Conservation (phyloP, 1,284 basidiomycete species). For the Sutorius eximius region DNA sequence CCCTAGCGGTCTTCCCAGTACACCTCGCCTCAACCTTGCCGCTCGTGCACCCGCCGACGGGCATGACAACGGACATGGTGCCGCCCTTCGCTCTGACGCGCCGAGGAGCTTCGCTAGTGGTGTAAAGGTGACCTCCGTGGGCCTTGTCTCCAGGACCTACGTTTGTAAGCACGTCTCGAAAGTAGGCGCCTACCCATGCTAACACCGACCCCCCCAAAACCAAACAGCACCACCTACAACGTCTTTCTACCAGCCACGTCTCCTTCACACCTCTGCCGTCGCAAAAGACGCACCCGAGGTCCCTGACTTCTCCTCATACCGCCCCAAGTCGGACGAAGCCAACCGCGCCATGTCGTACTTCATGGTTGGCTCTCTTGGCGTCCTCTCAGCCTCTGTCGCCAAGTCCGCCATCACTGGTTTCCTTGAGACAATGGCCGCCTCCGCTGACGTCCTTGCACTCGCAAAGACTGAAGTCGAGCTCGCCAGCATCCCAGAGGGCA, state of each 20-base stretch:
- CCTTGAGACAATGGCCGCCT: conserved; percentile 94
- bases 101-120: conserved; percentile 64
- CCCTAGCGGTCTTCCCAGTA: conserved; percentile 71
- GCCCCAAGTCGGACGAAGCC: conserved; percentile 62
- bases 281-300: conserved; percentile 72
- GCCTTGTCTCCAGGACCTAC: conserved; percentile 66
- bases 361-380: conserved; percentile 95
- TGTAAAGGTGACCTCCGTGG: conserved; percentile 46
- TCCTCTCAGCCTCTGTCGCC: conserved; percentile 91
- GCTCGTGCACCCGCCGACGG: conserved; percentile 61
- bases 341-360: conserved; percentile 94
- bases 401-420: conserved; percentile 96
- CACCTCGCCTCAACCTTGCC: conserved; percentile 68
- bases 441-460: conserved; percentile 95
- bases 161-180: conserved; percentile 54
- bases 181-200: conserved; percentile 5
- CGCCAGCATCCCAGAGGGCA: conserved; percentile 91
- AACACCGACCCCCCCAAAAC: conserved; percentile 7
- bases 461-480: conserved; percentile 98
- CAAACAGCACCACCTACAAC: conserved; percentile 47
- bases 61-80: conserved; percentile 58
- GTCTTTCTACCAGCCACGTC: conserved; percentile 63
- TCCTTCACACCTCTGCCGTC: conserved; percentile 69
- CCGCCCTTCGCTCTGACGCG: conserved; percentile 62
- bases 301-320: conserved; percentile 88